Evolutionary conservation across 176 grass and related monocot genomes (phyloP), one percentile per base, ranked within the genome.

Genomic region (Thinopyrum elongatum): DNA sequence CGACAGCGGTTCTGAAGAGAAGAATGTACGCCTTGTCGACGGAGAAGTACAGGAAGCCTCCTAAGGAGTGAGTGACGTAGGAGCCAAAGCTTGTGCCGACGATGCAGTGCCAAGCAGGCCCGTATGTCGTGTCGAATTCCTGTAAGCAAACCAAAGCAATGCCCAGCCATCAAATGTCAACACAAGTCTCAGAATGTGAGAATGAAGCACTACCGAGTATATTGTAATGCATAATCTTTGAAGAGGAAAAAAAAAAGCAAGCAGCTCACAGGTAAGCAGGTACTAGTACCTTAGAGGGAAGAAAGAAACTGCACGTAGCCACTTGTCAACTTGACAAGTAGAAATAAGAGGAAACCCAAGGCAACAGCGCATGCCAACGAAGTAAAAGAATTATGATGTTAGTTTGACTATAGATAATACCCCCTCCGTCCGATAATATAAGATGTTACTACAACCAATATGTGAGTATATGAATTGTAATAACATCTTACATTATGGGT

Each of bases 61-160:
- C 92, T 68, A 90, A 28, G 47, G 92, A 90, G 80, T 92, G 92
- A 59, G 92, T 94, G 17, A 94, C 92, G 4, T 90, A 94, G 16
- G 92, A 92, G 28, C 92, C 90, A 42, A 94, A 94, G 81, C 90
- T 94, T 82, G 85, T 92, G 75, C 92, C 92, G 23, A 94, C 92
- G 30, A 94, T 94, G 87, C 92, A 94, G 51, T 94, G 92, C 92
- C 92, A 94, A 26, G 92, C 92, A 79, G 92, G 92, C 0, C 92
- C 92, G 25, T 94, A 94, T 7, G 89, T 79, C 27, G 87, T 80
- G 60, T 94, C 92, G 13, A 94, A 94, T 66, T 94, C 92, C 89
- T 94, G 82, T 3, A 58, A 59, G 47, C 19, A 83, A 25, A 83
- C 44, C 17, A 78, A 68, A 83, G 41, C 3, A 70, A 55, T n/a